phyloP scores from a whole-genome alignment of 2,329 filamentous ascomycete species.

The Paracoccidioides brasiliensis region DNA sequence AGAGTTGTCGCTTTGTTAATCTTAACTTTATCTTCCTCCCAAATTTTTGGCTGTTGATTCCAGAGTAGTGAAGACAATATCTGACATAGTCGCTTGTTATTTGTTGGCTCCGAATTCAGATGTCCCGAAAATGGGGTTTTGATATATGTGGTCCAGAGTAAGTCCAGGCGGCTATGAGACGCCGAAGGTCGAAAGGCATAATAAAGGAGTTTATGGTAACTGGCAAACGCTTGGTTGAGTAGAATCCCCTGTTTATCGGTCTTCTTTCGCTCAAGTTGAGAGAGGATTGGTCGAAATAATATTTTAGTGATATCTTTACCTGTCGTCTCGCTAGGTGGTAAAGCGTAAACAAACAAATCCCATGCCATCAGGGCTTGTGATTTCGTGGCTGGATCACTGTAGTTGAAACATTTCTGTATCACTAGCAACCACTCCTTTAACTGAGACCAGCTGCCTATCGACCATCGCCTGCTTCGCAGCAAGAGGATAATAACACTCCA shows the following conservation, averaged over 20 bases:
- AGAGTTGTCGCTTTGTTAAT: constrained; percentile 40
- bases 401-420: constrained; percentile 75
- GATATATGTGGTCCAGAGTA: constrained; percentile 67
- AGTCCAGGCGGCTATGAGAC: constrained; percentile 52
- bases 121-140: constrained; percentile 48
- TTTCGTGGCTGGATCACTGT: constrained; percentile 55
- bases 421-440: constrained; percentile 63
- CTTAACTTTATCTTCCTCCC: constrained; percentile 48
- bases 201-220: constrained; percentile 69
- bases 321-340: constrained; percentile 50
- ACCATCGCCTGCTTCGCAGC: constrained; percentile 47
- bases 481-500: constrained; percentile 77
- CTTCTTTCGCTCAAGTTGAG: constrained; percentile 54
- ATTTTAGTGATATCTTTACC: constrained; percentile 45
- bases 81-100: constrained; percentile 48
- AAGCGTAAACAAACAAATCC: constrained; percentile 67
- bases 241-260: constrained; percentile 33
- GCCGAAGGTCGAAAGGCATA: constrained; percentile 64
- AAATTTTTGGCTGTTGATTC: constrained; percentile 42
- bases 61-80: constrained; percentile 60
- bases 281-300: constrained; percentile 54
- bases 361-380: constrained; percentile 72
- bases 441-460: constrained; percentile 56
- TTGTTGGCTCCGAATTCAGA: constrained; percentile 37
- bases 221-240: constrained; percentile 49